Evolutionary conservation across 495 filamentous ascomycete species (phyloP).

Genomic region (Umbilicaria muhlenbergii): DNA sequence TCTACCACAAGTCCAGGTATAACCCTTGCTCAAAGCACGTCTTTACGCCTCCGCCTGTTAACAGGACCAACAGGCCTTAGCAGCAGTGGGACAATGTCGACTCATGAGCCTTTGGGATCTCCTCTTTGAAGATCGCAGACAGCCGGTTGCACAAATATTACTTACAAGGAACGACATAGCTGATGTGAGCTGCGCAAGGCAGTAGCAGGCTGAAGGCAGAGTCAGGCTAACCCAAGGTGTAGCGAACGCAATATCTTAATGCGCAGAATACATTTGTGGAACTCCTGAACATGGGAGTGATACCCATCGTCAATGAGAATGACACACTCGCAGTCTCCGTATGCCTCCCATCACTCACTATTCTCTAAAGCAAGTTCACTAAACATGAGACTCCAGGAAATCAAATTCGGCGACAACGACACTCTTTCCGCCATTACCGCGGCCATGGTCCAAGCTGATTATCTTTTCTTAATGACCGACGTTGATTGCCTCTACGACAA

Average conservation of each 20-base stretch:
- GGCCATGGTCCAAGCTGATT: conserved; percentile 92
- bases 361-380: background rate
- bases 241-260: conserved; percentile 90
- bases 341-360: conserved; percentile 8
- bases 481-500: conserved; percentile 95
- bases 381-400: conserved; percentile 43
- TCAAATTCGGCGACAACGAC: conserved; percentile 99
- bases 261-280: conserved; percentile 87
- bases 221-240: conserved; percentile 4
- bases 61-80: conserved; percentile 50
- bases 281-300: conserved; percentile 85
- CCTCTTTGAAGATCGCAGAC: conserved; percentile 68
- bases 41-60: background rate
- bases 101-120: conserved; percentile 94
- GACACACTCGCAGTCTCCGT: conserved; percentile 86
- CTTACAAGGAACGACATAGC: conserved; percentile 95
- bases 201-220: background rate
- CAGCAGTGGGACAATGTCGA: conserved; percentile 89
- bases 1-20: conserved; percentile 66
- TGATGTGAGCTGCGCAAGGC: conserved; percentile 41
- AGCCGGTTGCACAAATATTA: conserved; percentile 88
- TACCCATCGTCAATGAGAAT: conserved; percentile 98
- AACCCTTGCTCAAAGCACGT: background rate
- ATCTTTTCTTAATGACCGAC: conserved; percentile 97
- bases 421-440: conserved; percentile 93